These are phyloP conservation scores for Ophiostoma sp. DNA, from an alignment of 2,329 filamentous ascomycete genomes.

Conservation along the genomic window DNA sequence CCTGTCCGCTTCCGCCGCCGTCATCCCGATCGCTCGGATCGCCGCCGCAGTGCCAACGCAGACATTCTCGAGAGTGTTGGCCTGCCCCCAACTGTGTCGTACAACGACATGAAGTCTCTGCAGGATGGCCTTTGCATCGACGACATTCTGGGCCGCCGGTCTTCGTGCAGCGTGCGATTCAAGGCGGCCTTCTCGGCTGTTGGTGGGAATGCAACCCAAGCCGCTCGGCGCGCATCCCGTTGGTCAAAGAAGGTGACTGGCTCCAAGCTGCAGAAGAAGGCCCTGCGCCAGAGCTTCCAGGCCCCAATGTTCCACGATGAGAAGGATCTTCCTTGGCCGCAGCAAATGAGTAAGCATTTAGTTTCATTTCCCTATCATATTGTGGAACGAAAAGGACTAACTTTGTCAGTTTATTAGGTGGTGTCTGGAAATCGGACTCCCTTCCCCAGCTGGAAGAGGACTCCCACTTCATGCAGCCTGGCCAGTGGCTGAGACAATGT, in stretches of 20 bases:
- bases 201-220: constrained; percentile 11
- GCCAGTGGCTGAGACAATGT: constrained; percentile 16
- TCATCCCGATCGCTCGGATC: constrained; percentile 11
- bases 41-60: constrained; percentile 30
- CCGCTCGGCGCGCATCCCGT: constrained; percentile 13
- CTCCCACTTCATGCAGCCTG: neutral
- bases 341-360: neutral
- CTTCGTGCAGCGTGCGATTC: constrained; percentile 15
- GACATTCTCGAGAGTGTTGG: constrained; percentile 30
- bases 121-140: constrained; percentile 21
- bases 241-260: constrained; percentile 8
- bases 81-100: constrained; percentile 28
- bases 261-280: neutral
- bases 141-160: constrained; percentile 19
- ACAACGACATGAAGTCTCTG: constrained; percentile 29
- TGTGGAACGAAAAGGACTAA: neutral
- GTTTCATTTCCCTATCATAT: neutral
- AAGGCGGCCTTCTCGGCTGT: constrained; percentile 1
- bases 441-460: neutral
- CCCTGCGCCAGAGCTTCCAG: neutral
- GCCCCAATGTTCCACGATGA: neutral
- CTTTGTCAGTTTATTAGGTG: neutral
- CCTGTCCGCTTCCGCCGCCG: neutral
- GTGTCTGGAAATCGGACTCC: neutral
- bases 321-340: neutral